Percentiles rank a stretch among this genome's conserved stretches.
Evolutionary conservation across 148 eudicot genomes (phyloP).

Genomic region (Hydrangea macrophylla): DNA sequence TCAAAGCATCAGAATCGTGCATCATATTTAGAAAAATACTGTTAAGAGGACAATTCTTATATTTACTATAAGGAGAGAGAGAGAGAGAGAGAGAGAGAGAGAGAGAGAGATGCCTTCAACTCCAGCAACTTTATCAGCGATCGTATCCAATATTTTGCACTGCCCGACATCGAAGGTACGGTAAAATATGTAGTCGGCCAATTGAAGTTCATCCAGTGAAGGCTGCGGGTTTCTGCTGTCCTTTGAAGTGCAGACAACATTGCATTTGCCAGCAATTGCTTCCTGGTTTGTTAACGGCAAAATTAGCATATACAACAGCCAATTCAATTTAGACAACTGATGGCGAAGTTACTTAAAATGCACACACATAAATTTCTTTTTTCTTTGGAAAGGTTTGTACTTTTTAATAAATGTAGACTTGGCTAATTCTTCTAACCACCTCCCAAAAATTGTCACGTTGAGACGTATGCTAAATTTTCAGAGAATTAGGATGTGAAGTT

Average conservation of each 20-base stretch:
- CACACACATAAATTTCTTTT: not conserved
- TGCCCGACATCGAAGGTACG: conserved; percentile 71
- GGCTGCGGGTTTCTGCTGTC: conserved; percentile 70
- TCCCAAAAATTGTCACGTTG: no score
- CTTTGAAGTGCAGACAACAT: conserved; percentile 68
- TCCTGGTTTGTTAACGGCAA: conserved; percentile 45
- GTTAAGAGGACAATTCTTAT: no score
- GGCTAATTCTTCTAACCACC: not conserved
- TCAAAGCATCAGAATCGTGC: conserved; percentile 4
- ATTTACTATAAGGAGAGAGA: conserved; percentile 17
- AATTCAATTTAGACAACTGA: not conserved
- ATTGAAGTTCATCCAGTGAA: conserved; percentile 45
- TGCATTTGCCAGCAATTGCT: conserved; percentile 74
- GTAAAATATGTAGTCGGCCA: conserved; percentile 62
- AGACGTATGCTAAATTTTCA: not conserved
- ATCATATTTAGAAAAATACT: no score
- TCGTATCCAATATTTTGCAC: conserved; percentile 46
- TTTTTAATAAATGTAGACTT: not conserved
- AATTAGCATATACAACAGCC: conserved; percentile 24
- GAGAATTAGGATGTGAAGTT: not conserved
- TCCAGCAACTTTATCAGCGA: conserved; percentile 46
- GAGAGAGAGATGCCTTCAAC: conserved; percentile 47
- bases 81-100: conserved; percentile 8
- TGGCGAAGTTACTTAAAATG: not conserved
- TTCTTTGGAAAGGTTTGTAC: no score